phyloP scores from a whole-genome alignment of 768 basidiomycete genomes.

The Wakefieldia striispora region DNA sequence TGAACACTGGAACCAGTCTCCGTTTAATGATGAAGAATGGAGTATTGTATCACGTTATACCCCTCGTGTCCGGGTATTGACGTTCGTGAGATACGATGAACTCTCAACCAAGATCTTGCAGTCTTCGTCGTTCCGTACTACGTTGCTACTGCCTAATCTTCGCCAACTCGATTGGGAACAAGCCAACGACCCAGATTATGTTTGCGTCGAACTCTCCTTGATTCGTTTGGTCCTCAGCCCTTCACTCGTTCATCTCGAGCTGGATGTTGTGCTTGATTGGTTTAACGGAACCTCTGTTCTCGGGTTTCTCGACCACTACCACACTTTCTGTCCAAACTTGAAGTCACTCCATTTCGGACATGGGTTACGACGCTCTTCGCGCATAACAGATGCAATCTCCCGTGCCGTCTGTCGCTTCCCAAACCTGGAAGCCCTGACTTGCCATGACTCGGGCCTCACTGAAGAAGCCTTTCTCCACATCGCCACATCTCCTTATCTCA shows the following conservation, averaged over 20 bases:
- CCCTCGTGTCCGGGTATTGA: neutral
- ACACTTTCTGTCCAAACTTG: too few relatives aligned
- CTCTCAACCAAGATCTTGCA: conserved; percentile 2
- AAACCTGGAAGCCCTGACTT: neutral
- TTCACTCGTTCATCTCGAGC: conserved; percentile 2
- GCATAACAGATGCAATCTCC: neutral
- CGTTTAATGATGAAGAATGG: too few relatives aligned
- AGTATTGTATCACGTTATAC: too few relatives aligned
- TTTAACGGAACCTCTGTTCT: too few relatives aligned
- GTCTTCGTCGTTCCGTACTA: neutral
- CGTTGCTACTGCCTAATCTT: conserved; percentile 12
- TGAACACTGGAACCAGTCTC: too few relatives aligned
- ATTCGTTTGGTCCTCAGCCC: conserved; percentile 12
- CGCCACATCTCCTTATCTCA: neutral
- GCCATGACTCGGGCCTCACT: neutral
- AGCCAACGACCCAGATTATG: too few relatives aligned
- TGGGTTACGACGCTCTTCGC: too few relatives aligned
- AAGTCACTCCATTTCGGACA: too few relatives aligned
- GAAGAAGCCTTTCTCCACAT: conserved; percentile 3
- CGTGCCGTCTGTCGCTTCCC: conserved; percentile 2
- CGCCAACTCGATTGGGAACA: neutral
- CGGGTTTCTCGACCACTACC: too few relatives aligned
- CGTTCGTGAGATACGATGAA: neutral
- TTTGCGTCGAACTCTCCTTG: too few relatives aligned
- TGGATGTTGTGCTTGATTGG: too few relatives aligned